phyloP scores from a whole-genome alignment of 768 basidiomycete genomes.

The Suillus placidus region DNA sequence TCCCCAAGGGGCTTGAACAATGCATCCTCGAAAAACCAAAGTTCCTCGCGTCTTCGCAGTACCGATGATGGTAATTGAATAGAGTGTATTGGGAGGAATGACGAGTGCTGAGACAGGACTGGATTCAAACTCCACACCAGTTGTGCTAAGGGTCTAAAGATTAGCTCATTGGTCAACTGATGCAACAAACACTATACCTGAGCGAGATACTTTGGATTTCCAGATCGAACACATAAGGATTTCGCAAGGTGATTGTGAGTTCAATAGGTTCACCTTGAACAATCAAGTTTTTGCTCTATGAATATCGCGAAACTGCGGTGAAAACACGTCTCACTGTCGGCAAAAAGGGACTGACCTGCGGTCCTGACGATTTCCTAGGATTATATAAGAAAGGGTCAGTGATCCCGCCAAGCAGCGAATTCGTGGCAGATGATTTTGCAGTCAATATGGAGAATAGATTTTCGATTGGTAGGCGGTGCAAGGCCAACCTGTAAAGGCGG shows the following conservation, averaged over 20 bases:
- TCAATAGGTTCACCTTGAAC: conserved; percentile 86
- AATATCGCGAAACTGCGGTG: conserved; percentile 2
- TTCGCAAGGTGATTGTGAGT: conserved; percentile 81
- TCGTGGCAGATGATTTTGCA: conserved; percentile 40
- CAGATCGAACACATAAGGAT: conserved; percentile 91
- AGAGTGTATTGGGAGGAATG: conserved; percentile 75
- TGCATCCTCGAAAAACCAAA: conserved; percentile 76
- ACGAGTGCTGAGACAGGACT: conserved; percentile 57
- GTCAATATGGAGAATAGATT: conserved; percentile 63
- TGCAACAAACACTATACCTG: conserved; percentile 52
- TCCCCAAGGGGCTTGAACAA: conserved; percentile 77
- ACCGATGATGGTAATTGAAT: conserved; percentile 71
- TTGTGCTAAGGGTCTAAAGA: conserved; percentile 55
- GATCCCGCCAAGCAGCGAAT: conserved; percentile 56
- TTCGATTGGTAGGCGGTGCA: conserved; percentile 72
- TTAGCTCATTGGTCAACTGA: neutral
- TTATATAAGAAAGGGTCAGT: conserved; percentile 92
- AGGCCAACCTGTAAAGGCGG: conserved; percentile 54
- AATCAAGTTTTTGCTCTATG: conserved; percentile 60
- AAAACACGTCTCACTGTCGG: conserved; percentile 1
- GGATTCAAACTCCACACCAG: conserved; percentile 75
- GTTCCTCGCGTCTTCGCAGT: conserved; percentile 65
- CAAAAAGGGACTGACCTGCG: conserved; percentile 51
- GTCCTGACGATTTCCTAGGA: conserved; percentile 64
- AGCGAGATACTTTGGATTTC: conserved; percentile 81